Conservation (phyloP, 163 green algal species). For the Scenedesmus sp. region DNA sequence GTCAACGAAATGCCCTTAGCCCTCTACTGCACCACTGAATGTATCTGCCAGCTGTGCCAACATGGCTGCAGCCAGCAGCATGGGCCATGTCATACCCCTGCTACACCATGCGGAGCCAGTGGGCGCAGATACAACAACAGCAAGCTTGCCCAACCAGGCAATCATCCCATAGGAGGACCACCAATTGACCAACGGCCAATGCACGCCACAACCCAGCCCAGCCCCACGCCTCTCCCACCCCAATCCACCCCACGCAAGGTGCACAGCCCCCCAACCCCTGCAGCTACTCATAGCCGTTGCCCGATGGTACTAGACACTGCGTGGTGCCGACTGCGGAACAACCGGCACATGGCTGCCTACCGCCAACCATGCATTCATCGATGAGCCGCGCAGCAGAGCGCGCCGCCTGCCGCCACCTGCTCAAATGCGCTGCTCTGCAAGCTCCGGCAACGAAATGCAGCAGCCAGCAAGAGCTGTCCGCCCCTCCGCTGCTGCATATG, state of each 20-base stretch:
- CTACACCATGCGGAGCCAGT: neutral
- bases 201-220: neutral
- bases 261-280: neutral
- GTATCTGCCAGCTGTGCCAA: neutral
- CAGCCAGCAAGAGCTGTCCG: neutral
- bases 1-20: neutral
- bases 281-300: neutral
- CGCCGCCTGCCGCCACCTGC: neutral
- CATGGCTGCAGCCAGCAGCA: too few species aligned
- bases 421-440: neutral
- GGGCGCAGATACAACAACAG: neutral
- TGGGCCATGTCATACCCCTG: neutral
- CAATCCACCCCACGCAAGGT: neutral
- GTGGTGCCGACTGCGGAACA: neutral
- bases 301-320: neutral
- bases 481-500: neutral
- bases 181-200: neutral
- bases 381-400: neutral
- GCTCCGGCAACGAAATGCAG: neutral
- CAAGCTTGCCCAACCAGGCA: neutral
- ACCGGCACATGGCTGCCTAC: neutral
- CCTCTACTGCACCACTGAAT: too few species aligned
- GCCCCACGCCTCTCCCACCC: neutral
- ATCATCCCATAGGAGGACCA: neutral
- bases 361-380: neutral